phyloP scores from a whole-genome alignment of 805 yeast species.

The Teunomyces lycoperdinae region DNA sequence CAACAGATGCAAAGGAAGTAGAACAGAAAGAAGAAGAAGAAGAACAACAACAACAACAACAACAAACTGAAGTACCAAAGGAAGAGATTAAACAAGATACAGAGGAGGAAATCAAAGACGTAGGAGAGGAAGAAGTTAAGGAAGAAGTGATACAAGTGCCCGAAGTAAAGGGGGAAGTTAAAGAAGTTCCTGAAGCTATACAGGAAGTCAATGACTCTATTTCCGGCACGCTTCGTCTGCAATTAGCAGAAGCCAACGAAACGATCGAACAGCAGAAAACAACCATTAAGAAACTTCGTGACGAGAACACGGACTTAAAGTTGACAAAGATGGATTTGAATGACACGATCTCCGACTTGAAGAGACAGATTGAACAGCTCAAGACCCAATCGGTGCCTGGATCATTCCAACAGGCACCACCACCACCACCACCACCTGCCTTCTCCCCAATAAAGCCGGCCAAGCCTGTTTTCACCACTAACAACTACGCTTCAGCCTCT shows the following conservation, averaged over 20 bases:
- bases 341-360: constrained; percentile 31
- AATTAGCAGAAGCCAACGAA: constrained; percentile 7
- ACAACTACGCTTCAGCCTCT: constrained; percentile 28
- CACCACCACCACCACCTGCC: constrained; percentile 4
- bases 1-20: constrained; percentile 6
- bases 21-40: not conserved
- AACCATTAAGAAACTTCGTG: constrained; percentile 36
- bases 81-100: not conserved
- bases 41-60: constrained; percentile 3
- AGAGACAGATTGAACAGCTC: constrained; percentile 17
- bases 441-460: constrained; percentile 20
- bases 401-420: constrained; percentile 1
- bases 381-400: constrained; percentile 7
- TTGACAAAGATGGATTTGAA: constrained; percentile 36
- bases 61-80: constrained; percentile 3
- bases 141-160: not conserved
- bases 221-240: not conserved
- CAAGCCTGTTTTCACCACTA: constrained; percentile 26
- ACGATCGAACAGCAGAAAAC: constrained; percentile 30
- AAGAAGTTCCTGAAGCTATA: not conserved
- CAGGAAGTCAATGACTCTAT: not conserved
- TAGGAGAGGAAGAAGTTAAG: constrained; percentile 7
- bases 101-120: constrained; percentile 4
- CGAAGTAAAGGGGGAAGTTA: not conserved
- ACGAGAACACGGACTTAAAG: constrained; percentile 42